Evolutionary conservation across 495 filamentous ascomycete species (phyloP).

Genomic region (Talaromyces wortmannii): DNA sequence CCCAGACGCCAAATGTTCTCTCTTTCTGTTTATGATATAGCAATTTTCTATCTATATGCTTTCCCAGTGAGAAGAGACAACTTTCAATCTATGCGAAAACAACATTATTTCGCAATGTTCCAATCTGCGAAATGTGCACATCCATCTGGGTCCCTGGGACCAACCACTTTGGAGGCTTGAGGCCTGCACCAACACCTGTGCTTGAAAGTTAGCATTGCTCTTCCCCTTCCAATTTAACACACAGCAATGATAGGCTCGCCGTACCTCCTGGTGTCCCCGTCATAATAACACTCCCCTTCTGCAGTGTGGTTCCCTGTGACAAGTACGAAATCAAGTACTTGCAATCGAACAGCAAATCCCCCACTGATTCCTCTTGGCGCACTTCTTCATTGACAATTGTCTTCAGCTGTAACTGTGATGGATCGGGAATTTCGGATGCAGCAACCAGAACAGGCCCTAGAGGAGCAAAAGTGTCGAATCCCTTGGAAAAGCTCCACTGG

Average conservation of each 20-base stretch:
- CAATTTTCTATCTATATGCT: too few species aligned
- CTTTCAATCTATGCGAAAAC: conserved; percentile 7
- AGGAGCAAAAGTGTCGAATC: conserved; percentile 71
- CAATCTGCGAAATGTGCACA: conserved; percentile 24
- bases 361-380: conserved; percentile 57
- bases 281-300: conserved; percentile 71
- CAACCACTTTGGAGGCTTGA: conserved; percentile 26
- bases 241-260: conserved; percentile 6
- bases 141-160: conserved; percentile 31
- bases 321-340: conserved; percentile 60
- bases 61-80: too few species aligned
- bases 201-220: background rate
- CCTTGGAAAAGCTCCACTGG: conserved; percentile 55
- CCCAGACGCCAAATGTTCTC: too few species aligned
- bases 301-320: conserved; percentile 61
- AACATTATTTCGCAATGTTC: conserved; percentile 26
- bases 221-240: background rate
- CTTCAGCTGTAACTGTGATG: conserved; percentile 46
- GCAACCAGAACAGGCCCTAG: conserved; percentile 53
- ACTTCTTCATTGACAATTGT: conserved; percentile 58
- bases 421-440: conserved; percentile 32
- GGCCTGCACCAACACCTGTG: conserved; percentile 22
- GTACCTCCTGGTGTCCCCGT: conserved; percentile 56
- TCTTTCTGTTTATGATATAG: too few species aligned
- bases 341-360: conserved; percentile 67